A percentile compares a stretch with the other conserved stretches of the same genome.
Evolutionary conservation across 2,329 filamentous ascomycete genomes (phyloP).

Genomic region (Fusarium papillatum): DNA sequence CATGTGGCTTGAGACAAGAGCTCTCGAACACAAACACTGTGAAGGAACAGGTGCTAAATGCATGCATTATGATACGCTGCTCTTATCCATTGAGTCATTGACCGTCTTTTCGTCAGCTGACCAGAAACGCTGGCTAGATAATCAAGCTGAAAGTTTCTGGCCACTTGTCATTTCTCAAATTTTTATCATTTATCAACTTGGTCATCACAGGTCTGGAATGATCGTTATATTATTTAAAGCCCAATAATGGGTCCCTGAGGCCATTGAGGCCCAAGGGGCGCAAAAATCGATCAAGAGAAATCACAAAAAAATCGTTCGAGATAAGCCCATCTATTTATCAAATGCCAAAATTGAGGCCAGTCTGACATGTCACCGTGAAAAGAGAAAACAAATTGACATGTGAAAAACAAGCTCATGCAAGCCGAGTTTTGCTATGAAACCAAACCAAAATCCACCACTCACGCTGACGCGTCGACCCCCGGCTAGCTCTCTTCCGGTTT

Average conservation of each 20-base stretch:
- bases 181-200: neutral
- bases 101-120: neutral
- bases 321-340: neutral
- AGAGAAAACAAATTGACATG: neutral
- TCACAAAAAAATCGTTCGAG: neutral
- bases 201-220: neutral
- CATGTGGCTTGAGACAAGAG: neutral
- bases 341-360: neutral
- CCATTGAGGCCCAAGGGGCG: neutral
- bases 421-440: neutral
- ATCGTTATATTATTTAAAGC: neutral
- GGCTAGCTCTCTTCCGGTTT: conserved; percentile 4
- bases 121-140: neutral
- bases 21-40: neutral
- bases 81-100: neutral
- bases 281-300: neutral
- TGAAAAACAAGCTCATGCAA: neutral
- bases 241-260: neutral
- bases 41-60: neutral
- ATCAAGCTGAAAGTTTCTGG: neutral
- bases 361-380: neutral
- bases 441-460: neutral
- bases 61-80: neutral
- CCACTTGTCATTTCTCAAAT: neutral
- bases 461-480: neutral